These are phyloP conservation scores for Fusarium citri DNA, from an alignment of 2,329 filamentous ascomycete species.

Conservation along the genomic window DNA sequence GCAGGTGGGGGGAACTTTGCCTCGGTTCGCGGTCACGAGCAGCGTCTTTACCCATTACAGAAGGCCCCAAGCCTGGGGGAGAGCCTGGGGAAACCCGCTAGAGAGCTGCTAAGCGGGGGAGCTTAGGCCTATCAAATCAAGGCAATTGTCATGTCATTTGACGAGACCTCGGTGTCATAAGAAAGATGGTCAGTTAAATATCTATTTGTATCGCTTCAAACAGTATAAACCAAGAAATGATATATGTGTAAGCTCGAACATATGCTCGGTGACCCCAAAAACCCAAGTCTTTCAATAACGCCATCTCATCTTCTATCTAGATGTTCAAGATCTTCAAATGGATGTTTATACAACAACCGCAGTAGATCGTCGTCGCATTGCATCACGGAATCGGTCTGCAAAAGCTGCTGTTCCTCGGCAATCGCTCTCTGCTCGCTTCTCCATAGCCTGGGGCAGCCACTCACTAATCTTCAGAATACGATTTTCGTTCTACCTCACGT, in stretches of 20 bases:
- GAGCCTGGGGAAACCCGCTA: slow-evolving; percentile 39
- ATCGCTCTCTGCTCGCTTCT: slow-evolving; percentile 65
- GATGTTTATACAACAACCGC: slow-evolving; percentile 34
- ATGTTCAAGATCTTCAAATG: not conserved
- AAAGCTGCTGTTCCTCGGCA: slow-evolving; percentile 65
- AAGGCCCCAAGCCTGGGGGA: slow-evolving; percentile 3
- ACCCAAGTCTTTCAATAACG: not conserved
- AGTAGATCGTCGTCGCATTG: slow-evolving; percentile 54
- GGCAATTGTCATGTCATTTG: slow-evolving; percentile 38
- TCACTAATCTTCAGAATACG: slow-evolving; percentile 73
- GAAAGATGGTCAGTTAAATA: not conserved
- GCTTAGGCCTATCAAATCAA: slow-evolving; percentile 40
- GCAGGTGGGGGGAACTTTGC: slow-evolving; percentile 40
- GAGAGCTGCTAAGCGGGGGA: slow-evolving; percentile 17
- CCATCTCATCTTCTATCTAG: not conserved
- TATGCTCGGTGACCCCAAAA: not conserved
- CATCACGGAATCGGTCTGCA: slow-evolving; percentile 64
- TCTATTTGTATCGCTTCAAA: not conserved
- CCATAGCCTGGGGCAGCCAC: slow-evolving; percentile 69
- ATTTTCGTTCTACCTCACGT: slow-evolving; percentile 62
- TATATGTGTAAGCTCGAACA: not conserved
- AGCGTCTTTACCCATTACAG: slow-evolving; percentile 5
- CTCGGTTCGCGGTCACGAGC: slow-evolving; percentile 44
- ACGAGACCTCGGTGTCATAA: slow-evolving; percentile 3
- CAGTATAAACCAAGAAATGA: not conserved